These are phyloP conservation scores for Cordyceps javanica DNA, from an alignment of 2,329 filamentous ascomycete species.

Conservation along the genomic window DNA sequence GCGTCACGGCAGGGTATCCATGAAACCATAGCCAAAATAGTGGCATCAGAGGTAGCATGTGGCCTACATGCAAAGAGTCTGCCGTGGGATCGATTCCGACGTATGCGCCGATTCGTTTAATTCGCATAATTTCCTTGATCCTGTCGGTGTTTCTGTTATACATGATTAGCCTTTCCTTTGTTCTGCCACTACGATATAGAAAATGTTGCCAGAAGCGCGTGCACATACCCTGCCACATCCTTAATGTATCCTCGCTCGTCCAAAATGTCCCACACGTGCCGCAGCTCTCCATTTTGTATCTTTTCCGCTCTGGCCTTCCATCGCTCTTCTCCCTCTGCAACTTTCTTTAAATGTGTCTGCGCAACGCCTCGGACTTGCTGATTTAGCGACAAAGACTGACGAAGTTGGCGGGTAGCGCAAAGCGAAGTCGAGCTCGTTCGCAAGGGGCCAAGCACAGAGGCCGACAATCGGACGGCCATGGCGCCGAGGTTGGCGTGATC, in stretches of 20 bases:
- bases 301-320: constrained; percentile 43
- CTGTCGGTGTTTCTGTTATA: constrained; percentile 37
- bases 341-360: constrained; percentile 38
- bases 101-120: constrained; percentile 65
- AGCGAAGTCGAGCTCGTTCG: constrained; percentile 20
- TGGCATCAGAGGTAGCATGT: constrained; percentile 75
- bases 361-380: constrained; percentile 31
- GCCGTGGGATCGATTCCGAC: constrained; percentile 80
- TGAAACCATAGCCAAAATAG: constrained; percentile 79
- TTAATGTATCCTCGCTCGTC: constrained; percentile 70
- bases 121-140: constrained; percentile 58
- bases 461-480: constrained; percentile 24
- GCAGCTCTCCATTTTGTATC: constrained; percentile 44
- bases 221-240: constrained; percentile 65
- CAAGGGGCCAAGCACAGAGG: constrained; percentile 21
- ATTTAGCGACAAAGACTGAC: constrained; percentile 18
- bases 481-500: neutral
- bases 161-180: neutral
- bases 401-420: constrained; percentile 19
- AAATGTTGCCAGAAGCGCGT: neutral
- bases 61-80: constrained; percentile 71
- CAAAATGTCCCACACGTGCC: constrained; percentile 56
- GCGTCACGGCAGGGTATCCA: constrained; percentile 60
- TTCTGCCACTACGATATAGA: constrained; percentile 16
- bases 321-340: constrained; percentile 31